phyloP scores from a whole-genome alignment of 2,329 filamentous ascomycete species.

The Colletotrichum sp. region DNA sequence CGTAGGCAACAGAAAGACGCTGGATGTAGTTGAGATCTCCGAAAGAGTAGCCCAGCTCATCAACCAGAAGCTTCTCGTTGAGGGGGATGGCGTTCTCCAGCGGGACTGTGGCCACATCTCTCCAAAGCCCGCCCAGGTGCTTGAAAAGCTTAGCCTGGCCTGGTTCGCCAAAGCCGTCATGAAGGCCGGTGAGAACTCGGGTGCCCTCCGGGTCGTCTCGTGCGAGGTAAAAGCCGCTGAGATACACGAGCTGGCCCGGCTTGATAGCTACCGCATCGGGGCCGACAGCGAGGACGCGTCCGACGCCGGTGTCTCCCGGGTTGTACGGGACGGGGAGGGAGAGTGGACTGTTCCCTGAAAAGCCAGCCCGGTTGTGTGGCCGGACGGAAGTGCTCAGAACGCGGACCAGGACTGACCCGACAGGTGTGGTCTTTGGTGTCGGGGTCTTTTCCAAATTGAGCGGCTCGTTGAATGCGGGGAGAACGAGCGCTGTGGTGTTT shows the following conservation, averaged over 20 bases:
- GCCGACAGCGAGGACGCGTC: constrained; percentile 37
- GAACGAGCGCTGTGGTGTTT: not conserved
- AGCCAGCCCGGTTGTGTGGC: not conserved
- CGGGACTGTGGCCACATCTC: constrained; percentile 32
- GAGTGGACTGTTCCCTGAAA: not conserved
- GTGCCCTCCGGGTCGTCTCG: constrained; percentile 31
- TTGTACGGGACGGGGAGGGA: constrained; percentile 34
- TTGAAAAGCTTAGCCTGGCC: constrained; percentile 27
- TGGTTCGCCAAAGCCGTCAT: constrained; percentile 26
- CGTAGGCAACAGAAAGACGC: constrained; percentile 45
- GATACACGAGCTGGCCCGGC: constrained; percentile 37
- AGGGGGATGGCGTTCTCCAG: constrained; percentile 37
- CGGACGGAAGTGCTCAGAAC: not conserved
- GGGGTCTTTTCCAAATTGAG: not conserved
- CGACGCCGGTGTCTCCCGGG: constrained; percentile 36
- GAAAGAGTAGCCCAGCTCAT: constrained; percentile 41
- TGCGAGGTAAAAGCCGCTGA: constrained; percentile 32
- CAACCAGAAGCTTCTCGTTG: constrained; percentile 29
- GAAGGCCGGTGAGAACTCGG: constrained; percentile 32
- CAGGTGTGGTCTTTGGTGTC: not conserved
- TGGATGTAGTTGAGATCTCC: constrained; percentile 29
- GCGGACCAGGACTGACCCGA: not conserved
- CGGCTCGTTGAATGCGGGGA: not conserved
- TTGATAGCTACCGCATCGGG: constrained; percentile 33
- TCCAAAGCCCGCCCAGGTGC: constrained; percentile 33